A percentile compares a stretch with the other conserved stretches of the same genome.
phyloP scores from a whole-genome alignment of 306 rosid genomes.

The Vigna reflexopilosa region DNA sequence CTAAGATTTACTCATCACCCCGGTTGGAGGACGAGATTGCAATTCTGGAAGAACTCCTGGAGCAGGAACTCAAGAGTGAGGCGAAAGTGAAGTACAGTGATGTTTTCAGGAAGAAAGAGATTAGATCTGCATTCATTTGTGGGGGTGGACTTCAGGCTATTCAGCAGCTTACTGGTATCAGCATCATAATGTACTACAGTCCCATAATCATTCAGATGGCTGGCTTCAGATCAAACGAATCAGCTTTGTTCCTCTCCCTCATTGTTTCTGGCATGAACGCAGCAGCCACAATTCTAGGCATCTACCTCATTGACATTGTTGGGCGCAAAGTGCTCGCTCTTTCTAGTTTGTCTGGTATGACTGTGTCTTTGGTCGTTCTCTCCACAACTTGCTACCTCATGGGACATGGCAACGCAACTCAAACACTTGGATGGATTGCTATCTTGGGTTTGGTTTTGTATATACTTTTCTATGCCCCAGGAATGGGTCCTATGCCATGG shows the following conservation, averaged over 20 bases:
- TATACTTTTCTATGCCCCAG: slow-evolving; percentile 71
- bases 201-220: slow-evolving; percentile 86
- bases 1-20: slow-evolving; percentile 62
- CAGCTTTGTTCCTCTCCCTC: slow-evolving; percentile 76
- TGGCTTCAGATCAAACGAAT: slow-evolving; percentile 66
- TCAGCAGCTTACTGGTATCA: slow-evolving; percentile 81
- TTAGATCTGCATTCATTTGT: slow-evolving; percentile 70
- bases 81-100: slow-evolving; percentile 54
- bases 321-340: slow-evolving; percentile 69
- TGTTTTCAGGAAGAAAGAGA: slow-evolving; percentile 64
- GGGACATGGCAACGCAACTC: slow-evolving; percentile 46
- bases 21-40: slow-evolving; percentile 70
- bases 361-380: slow-evolving; percentile 54
- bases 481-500: slow-evolving; percentile 92
- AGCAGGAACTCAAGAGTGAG: slow-evolving; percentile 52
- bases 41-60: slow-evolving; percentile 51
- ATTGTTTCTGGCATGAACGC: slow-evolving; percentile 75
- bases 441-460: slow-evolving; percentile 66
- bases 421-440: slow-evolving; percentile 62
- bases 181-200: slow-evolving; percentile 87
- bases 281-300: slow-evolving; percentile 63
- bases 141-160: slow-evolving; percentile 92
- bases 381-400: slow-evolving; percentile 49
- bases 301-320: slow-evolving; percentile 62
- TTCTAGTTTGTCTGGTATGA: slow-evolving; percentile 62